Percentiles rank a stretch among this genome's conserved stretches.
Evolutionary conservation across 495 filamentous ascomycete genomes (phyloP).

Genomic region (Opeltia flavorubescens): DNA sequence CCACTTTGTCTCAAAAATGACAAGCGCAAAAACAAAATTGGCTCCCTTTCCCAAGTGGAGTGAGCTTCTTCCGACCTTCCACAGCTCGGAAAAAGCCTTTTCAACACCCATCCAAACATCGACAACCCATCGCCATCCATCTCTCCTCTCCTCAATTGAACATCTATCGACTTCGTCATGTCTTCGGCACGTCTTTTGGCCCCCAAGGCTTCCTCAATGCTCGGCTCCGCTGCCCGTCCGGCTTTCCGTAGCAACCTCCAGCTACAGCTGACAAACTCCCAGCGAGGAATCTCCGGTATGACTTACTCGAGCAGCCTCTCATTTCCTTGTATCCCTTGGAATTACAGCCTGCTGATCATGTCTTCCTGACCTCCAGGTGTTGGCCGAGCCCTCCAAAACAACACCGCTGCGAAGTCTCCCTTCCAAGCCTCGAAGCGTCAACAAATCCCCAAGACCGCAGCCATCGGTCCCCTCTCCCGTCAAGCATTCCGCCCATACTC

Average conservation of each 20-base stretch:
- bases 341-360: not conserved
- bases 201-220: slow-evolving; percentile 9
- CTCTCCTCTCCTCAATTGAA: not conserved
- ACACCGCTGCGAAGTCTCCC: slow-evolving; percentile 19
- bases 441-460: slow-evolving; percentile 46
- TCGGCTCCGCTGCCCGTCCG: slow-evolving; percentile 5
- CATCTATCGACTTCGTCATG: not conserved
- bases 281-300: slow-evolving; percentile 8
- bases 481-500: slow-evolving; percentile 57
- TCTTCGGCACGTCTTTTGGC: slow-evolving; percentile 6
- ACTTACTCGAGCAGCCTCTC: not conserved
- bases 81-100: not conserved
- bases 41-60: not conserved
- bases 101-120: not conserved
- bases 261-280: slow-evolving; percentile 6
- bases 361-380: not conserved
- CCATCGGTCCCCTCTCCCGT: slow-evolving; percentile 49
- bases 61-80: not conserved
- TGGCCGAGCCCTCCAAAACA: slow-evolving; percentile 4
- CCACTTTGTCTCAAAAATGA: no score
- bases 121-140: not conserved
- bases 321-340: not conserved
- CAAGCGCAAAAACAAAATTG: no score
- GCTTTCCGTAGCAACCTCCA: slow-evolving; percentile 7
- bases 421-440: slow-evolving; percentile 53